Base-by-base conservation (phyloP, 345 rosid species). In the Atalantia buxifolia region DNA sequence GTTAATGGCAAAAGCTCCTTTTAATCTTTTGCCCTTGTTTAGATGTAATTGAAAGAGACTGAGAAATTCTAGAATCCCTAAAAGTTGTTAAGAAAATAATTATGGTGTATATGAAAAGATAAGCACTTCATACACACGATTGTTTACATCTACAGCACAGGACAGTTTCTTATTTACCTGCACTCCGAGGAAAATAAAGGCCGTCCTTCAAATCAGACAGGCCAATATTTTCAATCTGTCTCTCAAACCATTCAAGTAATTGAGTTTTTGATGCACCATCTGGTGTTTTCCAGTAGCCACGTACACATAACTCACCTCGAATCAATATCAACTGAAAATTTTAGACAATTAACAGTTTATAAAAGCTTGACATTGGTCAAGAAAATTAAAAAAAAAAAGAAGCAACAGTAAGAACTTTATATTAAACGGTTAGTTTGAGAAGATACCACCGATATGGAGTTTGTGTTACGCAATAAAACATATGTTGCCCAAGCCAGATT, bases 401-500 rank as follows among this genome's bases (percentile, higher is more conserved):
- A 45, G 31, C n/a, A 38, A 28, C 25, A 9, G 7, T 10, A 31
- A 10, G 14, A 31, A 25, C 62, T 40, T 24, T 73, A 56, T 33
- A 66, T 59, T 48, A 16, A 30, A 36, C 3, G 5, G 66, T 64
- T 59, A 60, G 4, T 25, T 60, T 1, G 16, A 66, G 56, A 81
- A 45, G 73, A 67, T 88, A 96, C 98, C 95, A 84, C 92, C 56
- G 94, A 90, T 25, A 82, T 76, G 76, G 94, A 83, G 82, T 87
- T 91, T 68, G 99, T 91, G 81, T 96, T 96, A 68, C 95, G 86
- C 83, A 96, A 77, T 69, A 96, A 83, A 84, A 90, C 90, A 73
- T 92, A 92, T 0, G 93, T 90, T 25, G 91, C 91, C 99, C 99
- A 95, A 55, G 99, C 99, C 83, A 95, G 83, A 79, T 88, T 90